Conservation (phyloP, 139 green algal species). For the Micromonas pusilla region DNA sequence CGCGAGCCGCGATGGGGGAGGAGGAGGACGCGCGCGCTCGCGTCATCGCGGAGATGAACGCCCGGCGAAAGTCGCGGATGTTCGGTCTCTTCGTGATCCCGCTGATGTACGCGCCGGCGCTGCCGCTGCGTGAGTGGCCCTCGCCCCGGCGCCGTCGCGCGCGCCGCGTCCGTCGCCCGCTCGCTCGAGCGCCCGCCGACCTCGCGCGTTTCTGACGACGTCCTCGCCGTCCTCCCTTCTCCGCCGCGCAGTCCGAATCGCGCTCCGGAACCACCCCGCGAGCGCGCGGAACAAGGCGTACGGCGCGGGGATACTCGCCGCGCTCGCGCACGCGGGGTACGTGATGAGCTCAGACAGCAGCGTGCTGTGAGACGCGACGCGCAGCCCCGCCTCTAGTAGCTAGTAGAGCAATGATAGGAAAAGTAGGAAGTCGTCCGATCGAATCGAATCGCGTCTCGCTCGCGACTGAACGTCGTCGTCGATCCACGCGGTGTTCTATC, state of each 20-base stretch:
- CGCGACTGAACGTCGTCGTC: no score
- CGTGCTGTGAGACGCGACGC: conserved; percentile 11
- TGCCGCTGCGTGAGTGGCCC: no score
- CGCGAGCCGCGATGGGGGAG: background rate
- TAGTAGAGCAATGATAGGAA: no score
- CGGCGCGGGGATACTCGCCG: background rate
- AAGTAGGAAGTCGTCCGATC: no score
- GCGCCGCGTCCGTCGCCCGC: no score
- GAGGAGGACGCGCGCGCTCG: background rate
- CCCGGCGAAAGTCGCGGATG: background rate
- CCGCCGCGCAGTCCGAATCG: background rate
- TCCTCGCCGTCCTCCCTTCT: no score
- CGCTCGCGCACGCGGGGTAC: conserved; percentile 16
- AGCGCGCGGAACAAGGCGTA: background rate
- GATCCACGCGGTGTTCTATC: no score
- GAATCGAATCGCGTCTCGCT: no score
- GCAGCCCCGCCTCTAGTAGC: no score
- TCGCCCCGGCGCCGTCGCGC: no score
- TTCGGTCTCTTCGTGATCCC: background rate
- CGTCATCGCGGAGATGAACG: background rate
- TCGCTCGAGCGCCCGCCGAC: no score
- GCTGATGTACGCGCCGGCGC: conserved; percentile 13
- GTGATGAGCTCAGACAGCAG: conserved; percentile 10
- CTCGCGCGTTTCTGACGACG: no score
- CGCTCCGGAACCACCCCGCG: background rate